Conservation (phyloP, 179 eudicot species). For the Vitellaria paradoxa region DNA sequence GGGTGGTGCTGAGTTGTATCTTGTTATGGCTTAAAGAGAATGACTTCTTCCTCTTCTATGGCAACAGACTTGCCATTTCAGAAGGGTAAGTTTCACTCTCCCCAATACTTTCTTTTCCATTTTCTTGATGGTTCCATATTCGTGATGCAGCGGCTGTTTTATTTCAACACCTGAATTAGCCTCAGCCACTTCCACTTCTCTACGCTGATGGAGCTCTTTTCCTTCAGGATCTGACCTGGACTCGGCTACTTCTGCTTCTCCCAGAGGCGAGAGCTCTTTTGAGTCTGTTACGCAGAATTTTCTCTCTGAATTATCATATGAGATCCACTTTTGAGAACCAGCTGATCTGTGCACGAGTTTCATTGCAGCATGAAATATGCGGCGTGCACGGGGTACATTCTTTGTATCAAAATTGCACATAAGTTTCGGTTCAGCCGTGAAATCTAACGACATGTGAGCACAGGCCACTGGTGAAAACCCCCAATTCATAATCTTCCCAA, state of each 20-base stretch:
- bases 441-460: conserved; percentile 43
- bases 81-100: neutral
- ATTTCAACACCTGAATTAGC: neutral
- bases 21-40: conserved; percentile 73
- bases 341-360: conserved; percentile 34
- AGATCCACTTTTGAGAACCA: conserved; percentile 38
- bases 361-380: conserved; percentile 56
- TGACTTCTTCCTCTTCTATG: conserved; percentile 84
- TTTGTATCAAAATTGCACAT: conserved; percentile 29
- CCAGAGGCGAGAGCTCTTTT: neutral
- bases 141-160: neutral
- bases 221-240: neutral
- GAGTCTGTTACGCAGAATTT: conserved; percentile 35
- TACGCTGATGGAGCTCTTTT: conserved; percentile 12
- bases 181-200: conserved; percentile 5
- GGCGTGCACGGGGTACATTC: conserved; percentile 46
- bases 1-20: conserved; percentile 79
- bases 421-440: conserved; percentile 36
- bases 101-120: neutral
- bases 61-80: conserved; percentile 15
- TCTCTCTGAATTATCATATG: conserved; percentile 29
- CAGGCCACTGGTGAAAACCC: conserved; percentile 61
- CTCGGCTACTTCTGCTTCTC: conserved; percentile 6
- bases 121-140: conserved; percentile 5
- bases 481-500: conserved; percentile 91